Percentiles rank a stretch among this genome's conserved stretches.
Evolutionary conservation across 2,329 filamentous ascomycete genomes (phyloP).

Genomic region (Penicillium sp.): DNA sequence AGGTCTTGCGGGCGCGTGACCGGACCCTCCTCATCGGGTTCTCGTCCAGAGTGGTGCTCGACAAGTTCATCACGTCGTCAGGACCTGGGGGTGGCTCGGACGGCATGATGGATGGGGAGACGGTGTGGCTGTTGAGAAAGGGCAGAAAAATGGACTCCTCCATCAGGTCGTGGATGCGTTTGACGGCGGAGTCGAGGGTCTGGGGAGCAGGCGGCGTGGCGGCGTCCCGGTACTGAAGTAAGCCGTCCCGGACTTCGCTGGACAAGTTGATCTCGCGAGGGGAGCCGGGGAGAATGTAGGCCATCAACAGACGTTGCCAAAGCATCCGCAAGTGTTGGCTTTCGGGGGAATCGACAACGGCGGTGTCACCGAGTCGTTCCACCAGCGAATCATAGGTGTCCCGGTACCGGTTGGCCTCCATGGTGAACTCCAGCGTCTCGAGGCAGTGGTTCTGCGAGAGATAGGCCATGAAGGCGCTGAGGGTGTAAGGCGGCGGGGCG

Average conservation of each 20-base stretch:
- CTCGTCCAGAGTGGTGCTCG: constrained; percentile 32
- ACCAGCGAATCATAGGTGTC: constrained; percentile 62
- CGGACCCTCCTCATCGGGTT: constrained; percentile 27
- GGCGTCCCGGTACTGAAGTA: constrained; percentile 63
- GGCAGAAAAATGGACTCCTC: constrained; percentile 92
- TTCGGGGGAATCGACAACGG: constrained; percentile 54
- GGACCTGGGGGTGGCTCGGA: constrained; percentile 43
- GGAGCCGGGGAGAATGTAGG: constrained; percentile 83
- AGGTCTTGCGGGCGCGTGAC: constrained; percentile 30
- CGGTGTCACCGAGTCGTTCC: constrained; percentile 48
- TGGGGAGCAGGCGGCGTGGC: constrained; percentile 68
- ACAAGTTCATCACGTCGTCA: constrained; percentile 37
- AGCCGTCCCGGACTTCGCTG: constrained; percentile 74
- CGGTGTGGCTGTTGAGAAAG: constrained; percentile 70
- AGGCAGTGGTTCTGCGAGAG: constrained; percentile 95
- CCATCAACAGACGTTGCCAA: constrained; percentile 84
- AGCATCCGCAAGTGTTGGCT: constrained; percentile 70
- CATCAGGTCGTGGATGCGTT: constrained; percentile 93
- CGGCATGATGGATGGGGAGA: constrained; percentile 48
- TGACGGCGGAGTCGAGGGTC: constrained; percentile 74
- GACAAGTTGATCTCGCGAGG: constrained; percentile 89
- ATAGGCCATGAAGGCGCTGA: constrained; percentile 93
- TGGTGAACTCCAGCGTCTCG: constrained; percentile 93
- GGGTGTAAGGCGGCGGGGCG: constrained; percentile 82
- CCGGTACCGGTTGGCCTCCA: constrained; percentile 85